A percentile compares a stretch with the other conserved stretches of the same genome.
Conservation (phyloP, 768 basidiomycete genomes). For the Wakefieldia striispora region DNA sequence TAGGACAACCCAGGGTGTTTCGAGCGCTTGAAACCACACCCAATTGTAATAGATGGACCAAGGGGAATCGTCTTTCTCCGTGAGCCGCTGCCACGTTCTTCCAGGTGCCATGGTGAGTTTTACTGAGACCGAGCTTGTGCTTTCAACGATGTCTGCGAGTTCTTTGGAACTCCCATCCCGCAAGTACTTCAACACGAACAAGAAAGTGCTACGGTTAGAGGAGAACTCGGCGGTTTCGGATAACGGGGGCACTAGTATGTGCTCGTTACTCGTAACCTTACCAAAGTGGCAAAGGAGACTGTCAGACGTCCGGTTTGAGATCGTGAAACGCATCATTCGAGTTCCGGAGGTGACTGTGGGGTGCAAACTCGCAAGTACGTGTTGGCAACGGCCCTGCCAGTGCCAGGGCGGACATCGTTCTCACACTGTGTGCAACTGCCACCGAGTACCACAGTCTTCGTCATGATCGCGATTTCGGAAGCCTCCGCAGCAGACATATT, state of each 20-base stretch:
- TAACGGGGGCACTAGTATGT: conserved; percentile 19
- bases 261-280: background rate
- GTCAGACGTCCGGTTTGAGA: conserved; percentile 39
- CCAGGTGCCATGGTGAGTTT: conserved; percentile 22
- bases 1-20: conserved; percentile 1
- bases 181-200: conserved; percentile 15
- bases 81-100: conserved; percentile 47
- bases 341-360: background rate
- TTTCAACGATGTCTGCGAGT: background rate
- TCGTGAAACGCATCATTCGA: conserved; percentile 25
- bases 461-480: too few species aligned
- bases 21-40: conserved; percentile 36
- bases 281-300: conserved; percentile 21
- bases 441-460: too few species aligned
- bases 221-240: conserved; percentile 23
- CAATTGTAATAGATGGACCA: conserved; percentile 58
- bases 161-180: conserved; percentile 23
- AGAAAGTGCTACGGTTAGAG: conserved; percentile 15
- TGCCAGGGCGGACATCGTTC: too few species aligned
- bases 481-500: too few species aligned
- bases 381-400: too few species aligned
- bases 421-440: too few species aligned
- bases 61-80: conserved; percentile 43
- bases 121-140: conserved; percentile 16
- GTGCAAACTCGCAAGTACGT: background rate